phyloP scores from a whole-genome alignment of 2,329 filamentous ascomycete genomes.

The Colletotrichum sp. region DNA sequence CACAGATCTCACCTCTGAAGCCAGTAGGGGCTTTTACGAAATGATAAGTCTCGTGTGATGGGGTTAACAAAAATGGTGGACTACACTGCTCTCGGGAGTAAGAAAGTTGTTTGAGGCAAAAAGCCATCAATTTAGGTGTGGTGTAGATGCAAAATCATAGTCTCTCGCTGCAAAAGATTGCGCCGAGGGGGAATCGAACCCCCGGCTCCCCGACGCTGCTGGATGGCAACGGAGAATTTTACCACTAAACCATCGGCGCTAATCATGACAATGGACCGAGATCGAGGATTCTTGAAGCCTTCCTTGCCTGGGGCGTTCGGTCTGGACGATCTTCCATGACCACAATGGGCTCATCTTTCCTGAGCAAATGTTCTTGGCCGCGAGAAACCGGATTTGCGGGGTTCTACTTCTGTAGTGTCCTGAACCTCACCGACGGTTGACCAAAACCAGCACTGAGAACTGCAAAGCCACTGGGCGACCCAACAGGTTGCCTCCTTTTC shows the following conservation, averaged over 20 bases:
- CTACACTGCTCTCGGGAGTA: not conserved
- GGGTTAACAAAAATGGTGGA: not conserved
- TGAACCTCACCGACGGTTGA: not conserved
- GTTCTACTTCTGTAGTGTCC: not conserved
- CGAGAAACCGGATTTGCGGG: not conserved
- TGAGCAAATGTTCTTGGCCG: fast-evolving
- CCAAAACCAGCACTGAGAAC: fast-evolving
- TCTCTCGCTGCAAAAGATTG: not conserved
- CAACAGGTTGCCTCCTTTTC: not conserved
- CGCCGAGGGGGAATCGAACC: slow-evolving; percentile 12
- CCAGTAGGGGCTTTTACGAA: not conserved
- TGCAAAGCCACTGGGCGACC: not conserved
- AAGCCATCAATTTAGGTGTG: too few species aligned
- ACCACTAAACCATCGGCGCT: slow-evolving; percentile 9
- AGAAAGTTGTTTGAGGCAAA: not conserved
- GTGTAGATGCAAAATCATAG: too few species aligned
- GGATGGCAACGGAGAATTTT: slow-evolving; percentile 9
- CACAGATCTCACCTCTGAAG: not conserved
- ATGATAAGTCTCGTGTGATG: not conserved
- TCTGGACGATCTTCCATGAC: too few species aligned
- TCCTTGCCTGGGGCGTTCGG: too few species aligned
- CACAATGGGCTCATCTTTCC: not conserved
- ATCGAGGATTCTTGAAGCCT: not conserved
- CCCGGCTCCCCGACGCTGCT: slow-evolving; percentile 10
- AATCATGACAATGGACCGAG: fast-evolving